These are phyloP conservation scores for Lomentospora prolificans DNA, from an alignment of 2,329 filamentous ascomycete genomes.

Conservation along the genomic window DNA sequence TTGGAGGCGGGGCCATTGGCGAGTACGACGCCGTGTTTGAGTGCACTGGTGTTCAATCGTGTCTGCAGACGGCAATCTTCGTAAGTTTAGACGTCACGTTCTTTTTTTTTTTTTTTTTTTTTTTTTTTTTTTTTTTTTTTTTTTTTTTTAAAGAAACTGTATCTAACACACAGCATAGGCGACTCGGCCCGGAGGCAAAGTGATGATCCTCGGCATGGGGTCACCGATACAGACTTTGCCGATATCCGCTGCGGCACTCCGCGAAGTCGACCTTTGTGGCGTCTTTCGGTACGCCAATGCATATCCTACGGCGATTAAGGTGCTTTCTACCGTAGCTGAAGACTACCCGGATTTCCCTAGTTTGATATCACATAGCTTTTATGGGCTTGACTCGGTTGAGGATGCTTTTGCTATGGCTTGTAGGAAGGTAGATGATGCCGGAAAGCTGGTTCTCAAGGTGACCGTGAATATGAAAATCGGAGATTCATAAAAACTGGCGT, in stretches of 20 bases:
- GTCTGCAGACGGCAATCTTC: conserved; percentile 9
- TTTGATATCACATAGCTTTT: conserved; percentile 62
- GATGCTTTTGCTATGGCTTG: conserved; percentile 65
- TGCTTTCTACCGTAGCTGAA: not conserved
- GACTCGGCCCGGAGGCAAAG: conserved; percentile 29
- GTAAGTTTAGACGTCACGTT: conserved; percentile 16
- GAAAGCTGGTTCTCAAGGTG: conserved; percentile 66
- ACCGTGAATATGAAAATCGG: conserved; percentile 30
- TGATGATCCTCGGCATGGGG: conserved; percentile 50
- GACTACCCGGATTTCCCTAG: conserved; percentile 54
- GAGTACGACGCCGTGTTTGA: conserved; percentile 12
- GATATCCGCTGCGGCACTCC: conserved; percentile 27
- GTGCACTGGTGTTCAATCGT: conserved; percentile 14
- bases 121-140: not conserved
- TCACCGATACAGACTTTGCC: conserved; percentile 46
- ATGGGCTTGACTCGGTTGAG: conserved; percentile 51
- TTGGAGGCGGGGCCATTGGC: not conserved
- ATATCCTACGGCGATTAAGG: conserved; percentile 11
- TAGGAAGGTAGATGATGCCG: conserved; percentile 58
- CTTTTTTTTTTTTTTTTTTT: not conserved
- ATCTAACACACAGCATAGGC: conserved; percentile 30
- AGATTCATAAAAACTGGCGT: too few relatives aligned
- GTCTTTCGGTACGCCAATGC: conserved; percentile 10
- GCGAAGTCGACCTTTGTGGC: conserved; percentile 7
- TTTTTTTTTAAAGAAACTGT: conserved; percentile 22